Percentiles rank a stretch among this genome's conserved stretches.
Conservation (phyloP, 2,329 filamentous ascomycete genomes). For the Arachnomyces sp. region DNA sequence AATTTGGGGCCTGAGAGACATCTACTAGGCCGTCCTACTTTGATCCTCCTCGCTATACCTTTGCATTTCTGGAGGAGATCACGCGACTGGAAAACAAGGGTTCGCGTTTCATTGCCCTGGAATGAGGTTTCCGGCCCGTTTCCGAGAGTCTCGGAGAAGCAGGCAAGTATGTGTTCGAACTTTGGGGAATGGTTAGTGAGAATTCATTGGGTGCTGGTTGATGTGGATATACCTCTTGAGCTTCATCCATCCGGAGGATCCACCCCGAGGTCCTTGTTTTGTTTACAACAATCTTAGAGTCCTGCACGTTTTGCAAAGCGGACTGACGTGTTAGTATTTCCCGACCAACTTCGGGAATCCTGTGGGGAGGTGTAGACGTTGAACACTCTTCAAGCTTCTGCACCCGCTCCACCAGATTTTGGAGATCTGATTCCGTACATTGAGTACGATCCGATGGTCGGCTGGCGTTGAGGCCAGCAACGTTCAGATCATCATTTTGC, state of each 20-base stretch:
- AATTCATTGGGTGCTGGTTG: too few species aligned
- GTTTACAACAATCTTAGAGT: conserved; percentile 5
- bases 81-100: not conserved
- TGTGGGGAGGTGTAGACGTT: not conserved
- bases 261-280: conserved; percentile 4
- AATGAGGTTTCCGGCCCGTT: conserved; percentile 1
- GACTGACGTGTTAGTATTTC: conserved; percentile 2
- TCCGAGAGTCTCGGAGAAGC: conserved; percentile 3
- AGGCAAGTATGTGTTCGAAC: conserved; percentile 5
- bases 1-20: conserved; percentile 5
- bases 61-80: conserved; percentile 13
- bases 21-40: conserved; percentile 12
- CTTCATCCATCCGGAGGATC: conserved; percentile 2
- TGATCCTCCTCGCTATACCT: conserved; percentile 12
- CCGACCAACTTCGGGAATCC: not conserved
- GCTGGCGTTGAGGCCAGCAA: not conserved
- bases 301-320: not conserved
- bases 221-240: too few species aligned
- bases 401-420: conserved; percentile 4
- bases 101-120: conserved; percentile 1
- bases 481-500: too few species aligned
- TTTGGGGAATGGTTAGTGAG: not conserved
- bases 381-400: conserved; percentile 6
- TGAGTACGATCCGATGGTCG: not conserved
- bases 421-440: not conserved